A percentile compares a stretch with the other conserved stretches of the same genome.
phyloP scores from a whole-genome alignment of 2,329 filamentous ascomycete genomes.

The Penicillium thymicola region DNA sequence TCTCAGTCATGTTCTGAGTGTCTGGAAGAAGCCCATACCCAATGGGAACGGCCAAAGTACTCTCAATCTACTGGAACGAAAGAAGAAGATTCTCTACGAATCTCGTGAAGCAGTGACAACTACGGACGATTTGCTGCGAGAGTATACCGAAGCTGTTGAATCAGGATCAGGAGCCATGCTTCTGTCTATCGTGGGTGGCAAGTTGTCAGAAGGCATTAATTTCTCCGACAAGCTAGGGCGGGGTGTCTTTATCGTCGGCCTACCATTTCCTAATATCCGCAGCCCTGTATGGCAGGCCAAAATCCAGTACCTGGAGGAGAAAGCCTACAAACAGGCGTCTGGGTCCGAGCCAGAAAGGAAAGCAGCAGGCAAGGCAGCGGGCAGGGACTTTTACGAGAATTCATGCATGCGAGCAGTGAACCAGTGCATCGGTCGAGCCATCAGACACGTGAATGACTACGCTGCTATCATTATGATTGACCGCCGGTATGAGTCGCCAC shows the following conservation, averaged over 20 bases:
- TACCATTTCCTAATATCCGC: constrained; percentile 88
- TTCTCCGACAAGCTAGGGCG: constrained; percentile 89
- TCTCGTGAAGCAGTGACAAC: constrained; percentile 43
- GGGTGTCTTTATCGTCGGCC: constrained; percentile 83
- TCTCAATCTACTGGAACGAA: constrained; percentile 32
- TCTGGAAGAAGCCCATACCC: constrained; percentile 54
- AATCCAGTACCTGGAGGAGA: constrained; percentile 76
- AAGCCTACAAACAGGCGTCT: constrained; percentile 37
- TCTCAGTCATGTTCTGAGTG: constrained; percentile 66
- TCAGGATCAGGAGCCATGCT: constrained; percentile 68
- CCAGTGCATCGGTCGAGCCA: constrained; percentile 90
- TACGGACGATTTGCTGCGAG: constrained; percentile 66
- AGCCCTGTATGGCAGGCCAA: constrained; percentile 92
- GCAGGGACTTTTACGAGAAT: constrained; percentile 85
- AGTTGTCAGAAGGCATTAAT: constrained; percentile 96
- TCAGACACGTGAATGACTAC: constrained; percentile 83
- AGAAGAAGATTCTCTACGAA: constrained; percentile 53
- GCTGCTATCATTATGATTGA: constrained; percentile 87
- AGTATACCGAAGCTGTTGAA: constrained; percentile 68
- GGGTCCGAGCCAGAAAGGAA: constrained; percentile 30
- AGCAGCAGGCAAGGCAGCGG: constrained; percentile 48
- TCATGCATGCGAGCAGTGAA: constrained; percentile 96
- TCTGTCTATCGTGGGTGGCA: constrained; percentile 87
- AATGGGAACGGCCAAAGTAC: constrained; percentile 28
- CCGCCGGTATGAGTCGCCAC: constrained; percentile 67